Evolutionary conservation across 257 asterid genomes (phyloP).

Genomic region (Cynanchum wilfordii): DNA sequence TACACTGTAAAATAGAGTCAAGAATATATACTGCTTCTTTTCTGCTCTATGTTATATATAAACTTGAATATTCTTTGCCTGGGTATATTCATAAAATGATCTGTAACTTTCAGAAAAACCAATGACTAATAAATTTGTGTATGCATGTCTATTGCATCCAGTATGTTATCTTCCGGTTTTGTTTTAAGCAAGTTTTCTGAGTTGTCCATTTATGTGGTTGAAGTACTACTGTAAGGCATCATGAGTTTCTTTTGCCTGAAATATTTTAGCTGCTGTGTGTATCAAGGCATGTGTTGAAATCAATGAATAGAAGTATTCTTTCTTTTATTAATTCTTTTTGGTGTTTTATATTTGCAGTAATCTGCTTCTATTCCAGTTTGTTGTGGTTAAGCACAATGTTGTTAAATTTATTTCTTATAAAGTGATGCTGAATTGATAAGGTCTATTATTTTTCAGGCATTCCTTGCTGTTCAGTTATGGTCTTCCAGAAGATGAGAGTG

Average conservation of each 20-base stretch:
- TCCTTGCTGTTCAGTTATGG: slow-evolving; percentile 72
- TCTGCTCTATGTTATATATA: background rate
- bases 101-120: background rate
- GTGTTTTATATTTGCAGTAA: background rate
- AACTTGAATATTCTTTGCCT: background rate
- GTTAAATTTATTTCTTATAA: background rate
- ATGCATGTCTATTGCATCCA: background rate
- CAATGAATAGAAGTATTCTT: background rate
- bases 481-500: slow-evolving; percentile 47
- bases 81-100: background rate
- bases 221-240: background rate
- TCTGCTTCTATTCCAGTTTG: background rate
- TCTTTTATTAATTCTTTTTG: background rate
- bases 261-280: background rate
- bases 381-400: background rate
- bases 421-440: background rate
- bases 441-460: slow-evolving; percentile 52
- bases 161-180: background rate
- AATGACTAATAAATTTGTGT: background rate
- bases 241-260: background rate
- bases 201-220: background rate
- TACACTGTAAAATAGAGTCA: background rate
- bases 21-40: background rate
- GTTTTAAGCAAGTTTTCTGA: background rate
- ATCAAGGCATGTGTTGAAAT: background rate